Percentiles rank a stretch among this genome's conserved stretches.
Conservation (phyloP, 768 basidiomycete genomes). For the Aureoboletus auriporus region DNA sequence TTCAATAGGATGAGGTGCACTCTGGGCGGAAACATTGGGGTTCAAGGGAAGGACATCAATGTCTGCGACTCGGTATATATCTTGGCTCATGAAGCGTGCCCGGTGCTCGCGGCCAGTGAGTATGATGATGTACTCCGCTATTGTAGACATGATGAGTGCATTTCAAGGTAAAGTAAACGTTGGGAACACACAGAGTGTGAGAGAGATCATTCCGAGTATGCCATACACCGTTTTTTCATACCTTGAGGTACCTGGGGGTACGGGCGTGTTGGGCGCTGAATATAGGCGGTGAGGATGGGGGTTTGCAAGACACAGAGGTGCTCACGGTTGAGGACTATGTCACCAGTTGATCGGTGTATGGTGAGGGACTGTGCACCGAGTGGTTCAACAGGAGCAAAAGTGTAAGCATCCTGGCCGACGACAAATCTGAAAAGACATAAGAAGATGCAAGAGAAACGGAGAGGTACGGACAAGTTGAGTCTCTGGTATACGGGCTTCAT, state of each 20-base stretch:
- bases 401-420: slow-evolving; percentile 71
- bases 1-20: slow-evolving; percentile 82
- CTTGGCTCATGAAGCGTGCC: slow-evolving; percentile 77
- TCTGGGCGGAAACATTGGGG: slow-evolving; percentile 59
- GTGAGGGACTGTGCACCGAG: slow-evolving; percentile 63
- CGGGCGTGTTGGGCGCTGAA: slow-evolving; percentile 49
- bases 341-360: slow-evolving; percentile 69
- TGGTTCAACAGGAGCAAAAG: slow-evolving; percentile 66
- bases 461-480: slow-evolving; percentile 56
- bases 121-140: slow-evolving; percentile 92
- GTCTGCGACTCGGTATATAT: slow-evolving; percentile 85
- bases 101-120: slow-evolving; percentile 78
- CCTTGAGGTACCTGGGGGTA: slow-evolving; percentile 54
- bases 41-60: slow-evolving; percentile 89
- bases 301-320: background rate
- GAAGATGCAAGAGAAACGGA: background rate
- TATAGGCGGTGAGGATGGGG: background rate
- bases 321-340: slow-evolving; percentile 68
- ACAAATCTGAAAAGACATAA: slow-evolving; percentile 46
- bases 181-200: slow-evolving; percentile 61
- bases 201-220: slow-evolving; percentile 71
- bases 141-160: background rate
- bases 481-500: slow-evolving; percentile 74
- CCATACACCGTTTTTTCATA: slow-evolving; percentile 68
- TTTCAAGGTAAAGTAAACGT: background rate